Percentiles rank a stretch among this genome's conserved stretches.
phyloP scores from a whole-genome alignment of 129 eudicot genomes.

The Lactuca sativa region DNA sequence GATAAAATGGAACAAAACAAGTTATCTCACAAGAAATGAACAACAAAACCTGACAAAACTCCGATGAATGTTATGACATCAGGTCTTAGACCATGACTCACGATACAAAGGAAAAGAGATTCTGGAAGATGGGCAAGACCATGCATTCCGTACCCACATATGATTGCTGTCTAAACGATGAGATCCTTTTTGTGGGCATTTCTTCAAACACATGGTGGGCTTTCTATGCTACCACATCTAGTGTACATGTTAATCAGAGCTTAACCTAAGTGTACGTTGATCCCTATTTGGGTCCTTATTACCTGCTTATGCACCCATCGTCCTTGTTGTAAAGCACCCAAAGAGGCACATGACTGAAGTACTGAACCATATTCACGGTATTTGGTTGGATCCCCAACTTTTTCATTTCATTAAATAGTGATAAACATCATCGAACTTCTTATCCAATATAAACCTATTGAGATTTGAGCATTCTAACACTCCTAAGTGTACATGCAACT shows the following conservation, averaged over 20 bases:
- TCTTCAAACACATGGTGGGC: conserved; percentile 42
- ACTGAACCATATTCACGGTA: conserved; percentile 27
- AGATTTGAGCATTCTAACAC: no score
- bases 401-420: conserved; percentile 25
- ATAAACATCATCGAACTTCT: conserved; percentile 18
- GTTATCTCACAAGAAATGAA: no score
- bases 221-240: conserved; percentile 39
- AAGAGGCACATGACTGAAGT: no score
- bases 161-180: conserved; percentile 51
- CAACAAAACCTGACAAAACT: conserved; percentile 59
- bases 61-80: conserved; percentile 47
- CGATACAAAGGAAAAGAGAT: conserved; percentile 51
- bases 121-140: conserved; percentile 39
- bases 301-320: conserved; percentile 37
- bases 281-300: conserved; percentile 23
- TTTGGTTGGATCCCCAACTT: conserved; percentile 10
- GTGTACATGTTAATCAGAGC: conserved; percentile 35
- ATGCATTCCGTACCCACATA: no score
- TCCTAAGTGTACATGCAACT: no score
- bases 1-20: no score
- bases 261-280: conserved; percentile 31
- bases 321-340: no score
- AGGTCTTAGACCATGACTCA: conserved; percentile 37
- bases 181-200: conserved; percentile 45
- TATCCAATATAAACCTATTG: no score